phyloP scores from a whole-genome alignment of 768 basidiomycete genomes.

The Agaricus subrufescens region DNA sequence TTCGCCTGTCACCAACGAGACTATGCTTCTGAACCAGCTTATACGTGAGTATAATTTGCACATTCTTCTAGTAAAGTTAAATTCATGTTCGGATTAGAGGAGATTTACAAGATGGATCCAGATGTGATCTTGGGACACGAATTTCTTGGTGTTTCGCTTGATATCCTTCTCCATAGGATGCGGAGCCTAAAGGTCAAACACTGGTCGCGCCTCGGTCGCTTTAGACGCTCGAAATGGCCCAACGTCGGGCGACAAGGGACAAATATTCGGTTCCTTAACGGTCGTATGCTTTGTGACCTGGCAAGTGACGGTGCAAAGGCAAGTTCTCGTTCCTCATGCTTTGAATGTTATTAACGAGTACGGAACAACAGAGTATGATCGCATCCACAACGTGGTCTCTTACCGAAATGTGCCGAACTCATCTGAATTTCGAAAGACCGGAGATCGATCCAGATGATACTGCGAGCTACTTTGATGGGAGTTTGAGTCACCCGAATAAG shows the following conservation, averaged over 20 bases:
- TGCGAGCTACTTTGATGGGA: slow-evolving; percentile 83
- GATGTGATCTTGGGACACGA: slow-evolving; percentile 95
- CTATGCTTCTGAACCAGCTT: slow-evolving; percentile 77
- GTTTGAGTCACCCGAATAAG: slow-evolving; percentile 66
- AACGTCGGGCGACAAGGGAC: slow-evolving; percentile 76
- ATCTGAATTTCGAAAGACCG: slow-evolving; percentile 80
- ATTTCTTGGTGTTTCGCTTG: slow-evolving; percentile 84
- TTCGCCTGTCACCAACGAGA: slow-evolving; percentile 73
- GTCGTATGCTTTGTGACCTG: slow-evolving; percentile 87
- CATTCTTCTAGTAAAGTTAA: background rate
- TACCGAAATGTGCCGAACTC: slow-evolving; percentile 93
- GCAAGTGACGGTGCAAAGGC: slow-evolving; percentile 95
- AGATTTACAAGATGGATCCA: slow-evolving; percentile 83
- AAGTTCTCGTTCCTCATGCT: slow-evolving; percentile 12
- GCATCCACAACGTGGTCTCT: slow-evolving; percentile 97
- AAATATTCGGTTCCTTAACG: slow-evolving; percentile 79
- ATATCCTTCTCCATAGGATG: slow-evolving; percentile 89
- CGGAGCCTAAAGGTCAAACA: slow-evolving; percentile 86
- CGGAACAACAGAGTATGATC: slow-evolving; percentile 76
- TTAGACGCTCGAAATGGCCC: slow-evolving; percentile 82
- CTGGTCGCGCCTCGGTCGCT: slow-evolving; percentile 91
- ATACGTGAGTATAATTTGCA: slow-evolving; percentile 46
- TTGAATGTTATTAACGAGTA: background rate
- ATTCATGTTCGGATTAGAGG: slow-evolving; percentile 35
- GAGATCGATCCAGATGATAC: slow-evolving; percentile 98